Evolutionary conservation across 768 basidiomycete species (phyloP).

Genomic region (Rhodocollybia butyracea): DNA sequence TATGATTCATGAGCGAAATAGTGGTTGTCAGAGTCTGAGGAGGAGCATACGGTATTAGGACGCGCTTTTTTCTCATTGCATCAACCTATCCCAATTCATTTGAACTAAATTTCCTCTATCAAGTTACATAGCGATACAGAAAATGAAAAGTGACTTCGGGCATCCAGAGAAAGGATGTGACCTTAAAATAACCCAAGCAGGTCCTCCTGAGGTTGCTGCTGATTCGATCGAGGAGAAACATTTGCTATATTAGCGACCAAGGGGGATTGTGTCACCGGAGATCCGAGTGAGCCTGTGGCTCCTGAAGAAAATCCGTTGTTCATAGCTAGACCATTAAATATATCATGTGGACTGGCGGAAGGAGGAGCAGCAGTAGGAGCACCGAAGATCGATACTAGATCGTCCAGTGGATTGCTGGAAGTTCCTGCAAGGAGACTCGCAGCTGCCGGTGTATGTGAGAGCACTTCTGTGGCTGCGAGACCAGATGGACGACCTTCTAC

Average conservation of each 20-base stretch:
- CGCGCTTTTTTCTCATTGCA: too few relatives aligned
- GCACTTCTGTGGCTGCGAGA: slow-evolving; percentile 72
- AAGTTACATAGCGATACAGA: too few relatives aligned
- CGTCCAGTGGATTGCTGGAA: slow-evolving; percentile 87
- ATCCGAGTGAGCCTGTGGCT: slow-evolving; percentile 18
- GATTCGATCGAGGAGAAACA: slow-evolving; percentile 15
- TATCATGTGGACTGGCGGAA: slow-evolving; percentile 13
- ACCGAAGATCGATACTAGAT: slow-evolving; percentile 86
- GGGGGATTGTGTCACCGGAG: slow-evolving; percentile 24
- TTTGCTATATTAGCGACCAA: slow-evolving; percentile 21
- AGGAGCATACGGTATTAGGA: too few relatives aligned
- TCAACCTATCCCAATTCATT: too few relatives aligned
- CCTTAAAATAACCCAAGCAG: slow-evolving; percentile 49
- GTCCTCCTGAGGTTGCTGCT: slow-evolving; percentile 37
- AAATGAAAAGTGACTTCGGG: neutral
- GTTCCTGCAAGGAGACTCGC: slow-evolving; percentile 74
- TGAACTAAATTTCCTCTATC: too few relatives aligned
- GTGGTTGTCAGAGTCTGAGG: too few relatives aligned
- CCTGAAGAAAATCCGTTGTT: slow-evolving; percentile 17
- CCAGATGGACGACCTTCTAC: slow-evolving; percentile 67
- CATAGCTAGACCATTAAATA: slow-evolving; percentile 11
- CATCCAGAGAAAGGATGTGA: neutral
- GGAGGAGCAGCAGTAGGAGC: slow-evolving; percentile 26
- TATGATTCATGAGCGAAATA: too few relatives aligned
- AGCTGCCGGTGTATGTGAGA: slow-evolving; percentile 69